Conservation (phyloP, 2,329 filamentous ascomycete species). For the Ophiostoma fasciatum region DNA sequence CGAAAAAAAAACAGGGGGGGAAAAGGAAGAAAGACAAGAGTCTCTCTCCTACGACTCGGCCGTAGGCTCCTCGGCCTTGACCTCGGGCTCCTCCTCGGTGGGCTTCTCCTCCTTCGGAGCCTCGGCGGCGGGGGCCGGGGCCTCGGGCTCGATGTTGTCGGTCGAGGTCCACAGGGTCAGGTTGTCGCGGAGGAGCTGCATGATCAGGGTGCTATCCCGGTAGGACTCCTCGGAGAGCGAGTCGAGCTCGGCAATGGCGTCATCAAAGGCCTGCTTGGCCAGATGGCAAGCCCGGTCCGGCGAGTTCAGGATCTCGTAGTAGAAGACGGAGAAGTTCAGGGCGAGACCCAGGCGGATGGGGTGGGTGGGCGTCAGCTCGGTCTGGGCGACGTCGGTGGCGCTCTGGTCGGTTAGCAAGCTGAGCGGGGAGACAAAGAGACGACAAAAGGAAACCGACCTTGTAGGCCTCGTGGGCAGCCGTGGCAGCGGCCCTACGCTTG, state of each 20-base stretch:
- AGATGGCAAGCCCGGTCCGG: constrained; percentile 97
- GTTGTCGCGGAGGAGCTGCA: constrained; percentile 98
- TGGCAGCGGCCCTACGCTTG: constrained; percentile 87
- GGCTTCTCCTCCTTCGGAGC: constrained; percentile 38
- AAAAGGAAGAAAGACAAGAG: neutral
- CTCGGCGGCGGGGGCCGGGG: constrained; percentile 40
- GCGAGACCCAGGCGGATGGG: constrained; percentile 85
- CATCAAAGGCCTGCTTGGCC: constrained; percentile 89
- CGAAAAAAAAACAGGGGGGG: neutral
- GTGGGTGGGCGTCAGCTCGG: constrained; percentile 80
- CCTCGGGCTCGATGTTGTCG: constrained; percentile 67
- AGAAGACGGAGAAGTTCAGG: constrained; percentile 42
- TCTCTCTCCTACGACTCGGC: constrained; percentile 5
- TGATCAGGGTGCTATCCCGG: constrained; percentile 97
- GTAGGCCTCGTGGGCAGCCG: constrained; percentile 93
- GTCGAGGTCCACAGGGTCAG: constrained; percentile 96
- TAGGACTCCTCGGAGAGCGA: constrained; percentile 96
- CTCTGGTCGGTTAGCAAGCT: constrained; percentile 57
- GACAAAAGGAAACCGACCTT: constrained; percentile 40
- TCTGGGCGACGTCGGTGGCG: constrained; percentile 80
- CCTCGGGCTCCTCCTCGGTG: constrained; percentile 35
- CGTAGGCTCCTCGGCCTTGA: constrained; percentile 21
- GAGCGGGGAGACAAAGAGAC: constrained; percentile 9
- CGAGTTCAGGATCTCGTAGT: constrained; percentile 89
- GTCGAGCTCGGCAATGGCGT: constrained; percentile 97